phyloP scores from a whole-genome alignment of 1,284 basidiomycete genomes.

The Puccinia sorghi region DNA sequence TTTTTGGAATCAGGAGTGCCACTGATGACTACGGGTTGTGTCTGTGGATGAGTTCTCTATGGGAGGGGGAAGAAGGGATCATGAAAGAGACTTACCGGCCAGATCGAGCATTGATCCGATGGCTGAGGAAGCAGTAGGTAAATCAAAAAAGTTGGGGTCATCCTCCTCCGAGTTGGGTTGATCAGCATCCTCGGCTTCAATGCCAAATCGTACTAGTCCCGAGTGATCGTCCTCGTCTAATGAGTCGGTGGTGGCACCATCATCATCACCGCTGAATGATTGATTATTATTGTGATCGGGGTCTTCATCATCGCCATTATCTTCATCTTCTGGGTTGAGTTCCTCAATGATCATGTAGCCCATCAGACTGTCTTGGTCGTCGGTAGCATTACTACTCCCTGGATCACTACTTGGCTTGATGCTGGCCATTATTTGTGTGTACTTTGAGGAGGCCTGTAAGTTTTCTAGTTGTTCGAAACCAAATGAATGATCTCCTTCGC shows the following conservation, averaged over 20 bases:
- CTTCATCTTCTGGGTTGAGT: not conserved
- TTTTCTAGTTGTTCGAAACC: constrained; percentile 8
- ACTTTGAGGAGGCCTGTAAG: not conserved
- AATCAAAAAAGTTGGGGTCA: constrained; percentile 37
- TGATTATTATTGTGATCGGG: not conserved
- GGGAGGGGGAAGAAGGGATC: too few relatives aligned
- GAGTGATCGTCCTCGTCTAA: constrained; percentile 55
- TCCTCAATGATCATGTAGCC: constrained; percentile 42
- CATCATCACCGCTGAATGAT: constrained; percentile 50
- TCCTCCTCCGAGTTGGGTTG: constrained; percentile 18
- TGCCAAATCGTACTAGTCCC: constrained; percentile 54
- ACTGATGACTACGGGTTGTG: not conserved
- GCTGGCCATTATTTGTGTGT: not conserved
- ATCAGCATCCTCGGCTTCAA: constrained; percentile 52
- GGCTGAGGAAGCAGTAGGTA: constrained; percentile 7
- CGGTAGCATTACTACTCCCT: not conserved
- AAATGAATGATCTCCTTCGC: constrained; percentile 14
- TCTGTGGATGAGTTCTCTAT: too few relatives aligned
- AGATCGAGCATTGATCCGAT: constrained; percentile 36
- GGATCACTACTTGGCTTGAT: not conserved
- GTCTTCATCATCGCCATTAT: not conserved
- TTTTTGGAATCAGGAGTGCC: not conserved
- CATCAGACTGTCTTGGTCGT: not conserved
- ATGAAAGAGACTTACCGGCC: constrained; percentile 14
- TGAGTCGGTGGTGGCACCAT: constrained; percentile 55